Evolutionary conservation across 2,329 filamentous ascomycete genomes (phyloP), one percentile per base, ranked within the genome.

Genomic region (Colletotrichum gigasporum): DNA sequence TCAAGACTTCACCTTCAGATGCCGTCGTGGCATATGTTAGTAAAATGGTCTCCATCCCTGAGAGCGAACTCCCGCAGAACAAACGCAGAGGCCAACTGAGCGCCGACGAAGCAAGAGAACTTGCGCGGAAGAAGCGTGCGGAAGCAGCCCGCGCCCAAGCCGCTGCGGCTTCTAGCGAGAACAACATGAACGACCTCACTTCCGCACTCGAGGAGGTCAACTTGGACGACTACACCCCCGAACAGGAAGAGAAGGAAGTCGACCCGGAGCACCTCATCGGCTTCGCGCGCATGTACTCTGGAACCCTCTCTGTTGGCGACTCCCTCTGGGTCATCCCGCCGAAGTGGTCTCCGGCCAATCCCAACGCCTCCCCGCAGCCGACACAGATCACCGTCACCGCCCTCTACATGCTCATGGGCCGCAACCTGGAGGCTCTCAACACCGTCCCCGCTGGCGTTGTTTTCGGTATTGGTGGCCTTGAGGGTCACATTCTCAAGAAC

Each of bases 1-100:
- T 97, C 74, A 92, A 91, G 72, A 87, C 87, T 3, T 84, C 83
- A 0, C 83, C 86, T 37, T 84, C 89, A 0, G 91, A 91, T 61
- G 94, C 95, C 0, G 89, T 97, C 0, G 93, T 99, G 2, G 95
- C 93, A 8, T 99, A 97, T 69, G 92, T 99, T 65, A 98, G 95
- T 79, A 99, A 99, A 76, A 97, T 99, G 94, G 92, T 98, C 2
- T 96, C 96, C 0, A 85, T 99, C 11, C 95, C 94, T 0, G 93
- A 96, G 72, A 97, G 93, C 76, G 95, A 99, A 71, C 82, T 99
- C 5, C 92, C 93, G 0, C 88, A 95, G 54, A 97, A 97, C 75
- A 96, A 91, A 76, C 86, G 93, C 45, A 85, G 88, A 14, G 90
- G 90, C 0, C 89, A 89, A 42, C 85, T 98, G 72, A 97, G 88